These are phyloP conservation scores for Rhododendron ferrugineum DNA, from an alignment of 148 eudicot species.

Conservation along the genomic window DNA sequence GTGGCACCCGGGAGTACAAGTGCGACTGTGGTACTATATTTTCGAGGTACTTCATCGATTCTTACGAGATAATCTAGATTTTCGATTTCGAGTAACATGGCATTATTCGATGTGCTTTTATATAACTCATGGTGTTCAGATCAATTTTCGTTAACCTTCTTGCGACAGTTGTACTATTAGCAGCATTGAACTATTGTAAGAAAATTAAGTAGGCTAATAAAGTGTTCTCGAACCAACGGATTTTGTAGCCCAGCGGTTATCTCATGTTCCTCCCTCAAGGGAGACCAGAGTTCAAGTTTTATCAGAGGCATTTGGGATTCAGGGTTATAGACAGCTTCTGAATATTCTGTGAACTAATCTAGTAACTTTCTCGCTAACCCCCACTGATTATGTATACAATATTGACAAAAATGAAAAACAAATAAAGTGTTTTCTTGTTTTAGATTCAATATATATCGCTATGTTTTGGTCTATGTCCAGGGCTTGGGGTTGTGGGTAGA, in stretches of 20 bases:
- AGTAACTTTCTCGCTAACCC: no score
- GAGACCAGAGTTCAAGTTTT: no score
- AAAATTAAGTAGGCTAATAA: no score
- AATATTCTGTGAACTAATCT: no score
- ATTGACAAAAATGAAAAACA: no score
- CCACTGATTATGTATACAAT: no score
- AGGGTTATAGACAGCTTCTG: no score
- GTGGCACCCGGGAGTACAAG: conserved; percentile 90
- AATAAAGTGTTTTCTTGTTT: neutral
- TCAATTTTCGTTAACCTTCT: neutral
- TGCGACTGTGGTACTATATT: conserved; percentile 94
- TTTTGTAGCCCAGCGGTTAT: no score
- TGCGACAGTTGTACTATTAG: neutral
- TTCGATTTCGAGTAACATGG: neutral
- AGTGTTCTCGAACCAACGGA: no score
- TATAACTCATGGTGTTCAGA: neutral
- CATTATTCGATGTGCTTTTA: neutral
- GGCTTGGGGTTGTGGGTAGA: neutral
- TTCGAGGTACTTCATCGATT: conserved; percentile 41
- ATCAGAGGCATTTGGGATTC: no score
- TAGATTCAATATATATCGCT: neutral
- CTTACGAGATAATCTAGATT: neutral
- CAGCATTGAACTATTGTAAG: no score
- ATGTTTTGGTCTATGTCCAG: neutral
- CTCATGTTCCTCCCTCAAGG: no score